phyloP scores from a whole-genome alignment of 768 basidiomycete genomes.

The Leccinum variicolor region DNA sequence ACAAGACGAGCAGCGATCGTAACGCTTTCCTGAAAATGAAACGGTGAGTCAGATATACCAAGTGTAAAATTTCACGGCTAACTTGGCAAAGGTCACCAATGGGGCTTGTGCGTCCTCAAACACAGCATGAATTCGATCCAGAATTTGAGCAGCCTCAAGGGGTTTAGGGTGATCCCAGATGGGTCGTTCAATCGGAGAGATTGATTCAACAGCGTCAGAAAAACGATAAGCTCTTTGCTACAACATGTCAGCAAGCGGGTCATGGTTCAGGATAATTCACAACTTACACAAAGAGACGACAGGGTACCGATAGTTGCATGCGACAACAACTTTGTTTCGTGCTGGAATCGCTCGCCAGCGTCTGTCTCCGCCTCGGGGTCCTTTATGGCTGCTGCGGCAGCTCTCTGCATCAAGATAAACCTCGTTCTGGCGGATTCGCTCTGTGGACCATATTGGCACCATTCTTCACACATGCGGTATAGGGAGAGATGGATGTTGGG shows the following conservation, averaged over 20 bases:
- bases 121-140: conserved; percentile 70
- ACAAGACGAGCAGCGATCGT: conserved; percentile 59
- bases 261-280: not conserved
- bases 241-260: not conserved
- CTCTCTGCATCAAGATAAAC: conserved; percentile 66
- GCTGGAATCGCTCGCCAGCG: conserved; percentile 57
- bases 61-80: conserved; percentile 27
- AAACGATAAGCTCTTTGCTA: conserved; percentile 81
- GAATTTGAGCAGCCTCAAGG: conserved; percentile 46
- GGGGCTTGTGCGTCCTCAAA: conserved; percentile 54
- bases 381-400: conserved; percentile 51
- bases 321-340: conserved; percentile 70
- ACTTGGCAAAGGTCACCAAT: conserved; percentile 63
- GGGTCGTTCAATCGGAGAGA: conserved; percentile 61
- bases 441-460: conserved; percentile 84
- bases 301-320: conserved; percentile 83
- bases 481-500: conserved; percentile 72
- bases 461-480: conserved; percentile 87
- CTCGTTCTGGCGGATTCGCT: conserved; percentile 70
- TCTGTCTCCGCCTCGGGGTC: conserved; percentile 52
- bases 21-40: conserved; percentile 63
- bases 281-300: conserved; percentile 82
- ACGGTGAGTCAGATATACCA: conserved; percentile 7
- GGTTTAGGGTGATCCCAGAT: conserved; percentile 50
- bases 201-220: conserved; percentile 47